These are phyloP conservation scores for Fusarium tjaetaba DNA, from an alignment of 2,329 filamentous ascomycete species.

Conservation along the genomic window DNA sequence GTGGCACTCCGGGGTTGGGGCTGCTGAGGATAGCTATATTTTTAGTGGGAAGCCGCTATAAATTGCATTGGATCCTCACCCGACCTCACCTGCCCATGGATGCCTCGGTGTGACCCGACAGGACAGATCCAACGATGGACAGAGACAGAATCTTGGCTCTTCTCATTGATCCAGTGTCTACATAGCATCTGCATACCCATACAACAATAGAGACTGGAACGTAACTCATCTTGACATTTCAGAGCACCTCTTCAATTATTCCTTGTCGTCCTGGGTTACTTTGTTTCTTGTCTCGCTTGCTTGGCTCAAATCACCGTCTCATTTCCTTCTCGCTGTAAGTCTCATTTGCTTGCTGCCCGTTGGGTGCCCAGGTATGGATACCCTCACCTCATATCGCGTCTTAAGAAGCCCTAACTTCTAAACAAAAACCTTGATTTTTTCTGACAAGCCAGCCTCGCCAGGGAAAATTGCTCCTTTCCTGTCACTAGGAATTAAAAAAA, in stretches of 20 bases:
- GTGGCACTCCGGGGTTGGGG: constrained; percentile 22
- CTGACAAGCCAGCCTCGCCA: constrained; percentile 4
- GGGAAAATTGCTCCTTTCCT: not conserved
- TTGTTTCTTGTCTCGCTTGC: constrained; percentile 23
- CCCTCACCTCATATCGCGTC: constrained; percentile 14
- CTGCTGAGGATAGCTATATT: constrained; percentile 20
- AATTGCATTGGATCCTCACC: not conserved
- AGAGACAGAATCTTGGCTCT: constrained; percentile 16
- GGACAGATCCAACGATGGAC: not conserved
- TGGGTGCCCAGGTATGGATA: constrained; percentile 37
- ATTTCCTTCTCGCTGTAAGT: constrained; percentile 29
- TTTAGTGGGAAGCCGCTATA: constrained; percentile 27
- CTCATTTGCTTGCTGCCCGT: constrained; percentile 38
- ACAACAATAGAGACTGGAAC: constrained; percentile 25
- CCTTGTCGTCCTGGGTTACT: constrained; percentile 30
- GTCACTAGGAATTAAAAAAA: constrained; percentile 1
- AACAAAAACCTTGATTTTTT: not conserved
- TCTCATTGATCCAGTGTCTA: not conserved
- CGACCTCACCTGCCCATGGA: not conserved
- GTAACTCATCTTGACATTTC: constrained; percentile 19
- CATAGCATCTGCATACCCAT: not conserved
- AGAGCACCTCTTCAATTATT: constrained; percentile 6
- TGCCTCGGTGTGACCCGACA: not conserved
- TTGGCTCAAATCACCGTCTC: constrained; percentile 33
- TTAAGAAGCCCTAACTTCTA: constrained; percentile 2